Base-by-base conservation (phyloP, 192 early-diverging fungal genomes). In the Mortierella claussenii region DNA sequence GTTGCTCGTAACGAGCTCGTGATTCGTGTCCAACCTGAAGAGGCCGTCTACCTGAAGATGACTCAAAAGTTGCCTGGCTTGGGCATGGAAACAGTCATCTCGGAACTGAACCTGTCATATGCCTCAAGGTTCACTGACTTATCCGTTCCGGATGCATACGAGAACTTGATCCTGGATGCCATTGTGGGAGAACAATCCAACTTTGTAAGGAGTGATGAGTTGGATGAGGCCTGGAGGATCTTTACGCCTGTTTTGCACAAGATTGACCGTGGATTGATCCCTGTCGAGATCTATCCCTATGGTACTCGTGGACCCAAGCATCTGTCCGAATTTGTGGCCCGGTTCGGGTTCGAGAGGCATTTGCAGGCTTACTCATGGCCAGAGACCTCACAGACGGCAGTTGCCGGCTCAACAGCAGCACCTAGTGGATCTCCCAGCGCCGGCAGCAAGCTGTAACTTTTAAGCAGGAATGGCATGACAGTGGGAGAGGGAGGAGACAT, bases 221-320 rank as follows among this genome's bases (percentile, higher is more conserved):
- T 96, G 56, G 93, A 94, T 64, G 91, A 89, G 67, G 94, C 94
- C 10, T 96, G 94, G 94, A 88, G 89, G 69, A 94, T 96, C 60
- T 94, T 96, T 69, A 96, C 94, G 3, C 94, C 94, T 13, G 81
- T 94, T 27, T 78, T 96, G 69, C 94, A 96, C 82, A 80, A 91
- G 81, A 91, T 95, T 64, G 94, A 96, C 65, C 59, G 65, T 4
- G 73, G 73, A 18, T 33, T 37, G 27, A 81, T 90, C 27, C 79
- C 85, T 48, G 90, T 93, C 0, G 83, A 91, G 58, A 84, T 89
- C 6, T 96, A 94, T 76, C 79, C 83, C 55, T 97, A 92, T 80
- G 95, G 95, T 8, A 84, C 86, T 45, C 86, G 95, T 17, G 96
- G 95, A 1, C 96, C 96, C 40, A 87, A 85, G 62, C 84, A 91